Percentiles rank a stretch among this genome's conserved stretches.
These are phyloP conservation scores for Magnusiomyces sp. DNA, from an alignment of 1,139 yeast genomes.

Conservation along the genomic window DNA sequence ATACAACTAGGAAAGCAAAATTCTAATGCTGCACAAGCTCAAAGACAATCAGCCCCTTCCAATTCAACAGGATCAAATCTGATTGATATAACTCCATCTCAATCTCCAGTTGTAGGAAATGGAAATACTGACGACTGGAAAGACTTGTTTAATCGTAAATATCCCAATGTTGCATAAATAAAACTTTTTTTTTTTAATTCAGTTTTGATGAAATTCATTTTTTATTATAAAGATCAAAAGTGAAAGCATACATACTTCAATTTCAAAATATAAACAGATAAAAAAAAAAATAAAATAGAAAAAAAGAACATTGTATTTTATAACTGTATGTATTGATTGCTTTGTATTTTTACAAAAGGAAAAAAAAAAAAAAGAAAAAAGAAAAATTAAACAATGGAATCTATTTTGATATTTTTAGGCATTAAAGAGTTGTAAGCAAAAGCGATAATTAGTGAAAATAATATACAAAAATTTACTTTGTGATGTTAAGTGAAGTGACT, in stretches of 20 bases:
- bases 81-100: conserved; percentile 4
- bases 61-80: not conserved
- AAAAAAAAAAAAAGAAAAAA: not conserved
- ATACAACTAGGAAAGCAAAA: too few species aligned
- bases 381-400: not conserved
- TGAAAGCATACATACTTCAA: not conserved
- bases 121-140: conserved; percentile 24
- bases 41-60: conserved; percentile 1
- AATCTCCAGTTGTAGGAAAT: conserved; percentile 3
- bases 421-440: not conserved
- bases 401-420: not conserved
- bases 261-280: not conserved
- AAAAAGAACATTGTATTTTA: not conserved
- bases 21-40: not conserved
- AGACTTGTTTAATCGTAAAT: conserved; percentile 25
- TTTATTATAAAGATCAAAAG: not conserved
- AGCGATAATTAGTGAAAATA: not conserved
- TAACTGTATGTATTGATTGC: not conserved
- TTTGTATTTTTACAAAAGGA: not conserved
- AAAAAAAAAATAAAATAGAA: not conserved
- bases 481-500: too few species aligned
- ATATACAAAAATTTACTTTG: not conserved
- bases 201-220: not conserved
- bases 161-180: conserved; percentile 24
- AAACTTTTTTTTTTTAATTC: not conserved